phyloP scores from a whole-genome alignment of 2,329 filamentous ascomycete genomes.

The Ascochyta koolunga region DNA sequence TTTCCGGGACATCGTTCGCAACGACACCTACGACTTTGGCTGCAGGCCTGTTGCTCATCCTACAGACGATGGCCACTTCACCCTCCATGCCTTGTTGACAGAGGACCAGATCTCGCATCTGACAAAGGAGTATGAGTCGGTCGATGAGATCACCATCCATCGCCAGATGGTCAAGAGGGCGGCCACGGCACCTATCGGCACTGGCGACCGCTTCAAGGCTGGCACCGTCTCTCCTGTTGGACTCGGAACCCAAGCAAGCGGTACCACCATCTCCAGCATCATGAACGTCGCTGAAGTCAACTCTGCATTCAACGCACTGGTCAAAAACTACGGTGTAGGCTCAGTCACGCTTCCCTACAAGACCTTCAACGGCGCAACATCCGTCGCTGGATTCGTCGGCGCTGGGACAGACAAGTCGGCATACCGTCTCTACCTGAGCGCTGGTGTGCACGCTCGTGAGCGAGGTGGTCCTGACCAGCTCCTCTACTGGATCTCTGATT shows the following conservation, averaged over 20 bases:
- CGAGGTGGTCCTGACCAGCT: conserved; percentile 63
- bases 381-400: conserved; percentile 54
- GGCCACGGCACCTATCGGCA: conserved; percentile 42
- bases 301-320: conserved; percentile 54
- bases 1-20: conserved; percentile 42
- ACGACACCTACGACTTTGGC: conserved; percentile 45
- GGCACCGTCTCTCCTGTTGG: conserved; percentile 52
- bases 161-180: conserved; percentile 35
- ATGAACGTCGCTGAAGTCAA: conserved; percentile 56
- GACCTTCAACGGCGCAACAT: conserved; percentile 52
- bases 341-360: conserved; percentile 53
- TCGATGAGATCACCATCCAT: conserved; percentile 31
- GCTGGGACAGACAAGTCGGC: conserved; percentile 50
- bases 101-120: conserved; percentile 42
- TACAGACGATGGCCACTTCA: conserved; percentile 38
- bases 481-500: conserved; percentile 64
- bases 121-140: conserved; percentile 32
- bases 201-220: conserved; percentile 50
- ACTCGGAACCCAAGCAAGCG: conserved; percentile 48
- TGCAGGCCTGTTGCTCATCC: conserved; percentile 42
- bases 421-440: conserved; percentile 59
- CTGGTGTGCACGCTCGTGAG: conserved; percentile 64
- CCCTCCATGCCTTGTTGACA: conserved; percentile 41
- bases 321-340: conserved; percentile 49
- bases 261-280: conserved; percentile 50